These are phyloP conservation scores for Solanum verrucosum DNA, from an alignment of 257 asterid genomes.

Conservation along the genomic window DNA sequence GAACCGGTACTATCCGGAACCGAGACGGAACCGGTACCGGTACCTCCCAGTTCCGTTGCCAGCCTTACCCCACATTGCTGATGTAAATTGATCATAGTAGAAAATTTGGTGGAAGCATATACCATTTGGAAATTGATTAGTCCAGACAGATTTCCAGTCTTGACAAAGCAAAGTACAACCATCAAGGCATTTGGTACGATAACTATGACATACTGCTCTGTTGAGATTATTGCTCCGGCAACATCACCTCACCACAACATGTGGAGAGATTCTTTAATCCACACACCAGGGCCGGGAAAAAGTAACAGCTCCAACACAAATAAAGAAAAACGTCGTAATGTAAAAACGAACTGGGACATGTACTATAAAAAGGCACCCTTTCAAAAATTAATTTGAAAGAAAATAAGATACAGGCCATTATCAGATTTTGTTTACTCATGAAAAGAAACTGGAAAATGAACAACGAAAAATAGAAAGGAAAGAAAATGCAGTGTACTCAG, in stretches of 20 bases:
- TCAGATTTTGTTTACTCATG: background rate
- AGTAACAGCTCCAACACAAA: background rate
- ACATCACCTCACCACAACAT: background rate
- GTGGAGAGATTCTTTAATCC: background rate
- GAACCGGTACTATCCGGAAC: no score
- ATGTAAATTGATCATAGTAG: background rate
- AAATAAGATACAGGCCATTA: background rate
- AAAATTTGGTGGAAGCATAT: background rate
- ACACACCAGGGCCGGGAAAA: background rate
- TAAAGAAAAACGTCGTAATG: background rate
- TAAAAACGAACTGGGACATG: background rate
- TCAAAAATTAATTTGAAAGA: background rate
- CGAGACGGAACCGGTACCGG: no score
- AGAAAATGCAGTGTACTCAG: background rate
- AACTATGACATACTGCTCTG: no score
- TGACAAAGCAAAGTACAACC: background rate
- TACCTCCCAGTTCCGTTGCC: no score
- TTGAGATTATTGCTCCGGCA: background rate
- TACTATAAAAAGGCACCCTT: background rate
- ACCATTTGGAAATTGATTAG: background rate
- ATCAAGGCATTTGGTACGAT: background rate
- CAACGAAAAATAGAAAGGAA: background rate
- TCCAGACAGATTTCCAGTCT: background rate
- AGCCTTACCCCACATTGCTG: background rate
- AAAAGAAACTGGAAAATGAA: background rate